Percentiles rank a stretch among this genome's conserved stretches.
Evolutionary conservation across 495 filamentous ascomycete genomes (phyloP).

Genomic region (Usnea hakonensis): DNA sequence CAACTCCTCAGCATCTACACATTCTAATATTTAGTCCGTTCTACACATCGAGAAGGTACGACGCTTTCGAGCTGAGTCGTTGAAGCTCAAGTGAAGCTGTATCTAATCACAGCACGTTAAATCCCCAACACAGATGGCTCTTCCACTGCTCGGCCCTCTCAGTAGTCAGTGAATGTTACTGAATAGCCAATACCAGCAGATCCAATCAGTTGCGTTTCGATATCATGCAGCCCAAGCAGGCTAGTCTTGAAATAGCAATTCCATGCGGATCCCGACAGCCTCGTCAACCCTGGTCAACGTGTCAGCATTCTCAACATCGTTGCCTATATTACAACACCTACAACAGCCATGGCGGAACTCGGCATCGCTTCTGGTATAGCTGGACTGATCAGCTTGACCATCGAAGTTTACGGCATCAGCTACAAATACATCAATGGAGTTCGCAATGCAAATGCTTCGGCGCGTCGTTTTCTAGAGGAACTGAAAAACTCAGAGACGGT

Average conservation of each 20-base stretch:
- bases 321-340: not conserved
- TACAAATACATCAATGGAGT: constrained; percentile 1
- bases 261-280: not conserved
- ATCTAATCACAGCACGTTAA: too few species aligned
- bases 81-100: too few species aligned
- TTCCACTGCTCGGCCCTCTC: too few species aligned
- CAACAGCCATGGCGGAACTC: constrained; percentile 1
- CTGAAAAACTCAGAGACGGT: not conserved
- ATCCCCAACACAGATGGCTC: too few species aligned
- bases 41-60: too few species aligned
- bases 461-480: not conserved
- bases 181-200: too few species aligned
- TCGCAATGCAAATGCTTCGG: not conserved
- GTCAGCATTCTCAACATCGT: not conserved
- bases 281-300: not conserved
- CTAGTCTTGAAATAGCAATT: not conserved
- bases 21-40: too few species aligned
- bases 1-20: too few species aligned
- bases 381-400: constrained; percentile 5
- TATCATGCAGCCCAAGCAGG: not conserved
- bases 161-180: too few species aligned
- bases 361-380: constrained; percentile 2
- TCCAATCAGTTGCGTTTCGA: not conserved
- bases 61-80: too few species aligned
- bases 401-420: constrained; percentile 6